Evolutionary conservation across 2,329 filamentous ascomycete genomes (phyloP).

Genomic region (Ophiobolus disseminans): DNA sequence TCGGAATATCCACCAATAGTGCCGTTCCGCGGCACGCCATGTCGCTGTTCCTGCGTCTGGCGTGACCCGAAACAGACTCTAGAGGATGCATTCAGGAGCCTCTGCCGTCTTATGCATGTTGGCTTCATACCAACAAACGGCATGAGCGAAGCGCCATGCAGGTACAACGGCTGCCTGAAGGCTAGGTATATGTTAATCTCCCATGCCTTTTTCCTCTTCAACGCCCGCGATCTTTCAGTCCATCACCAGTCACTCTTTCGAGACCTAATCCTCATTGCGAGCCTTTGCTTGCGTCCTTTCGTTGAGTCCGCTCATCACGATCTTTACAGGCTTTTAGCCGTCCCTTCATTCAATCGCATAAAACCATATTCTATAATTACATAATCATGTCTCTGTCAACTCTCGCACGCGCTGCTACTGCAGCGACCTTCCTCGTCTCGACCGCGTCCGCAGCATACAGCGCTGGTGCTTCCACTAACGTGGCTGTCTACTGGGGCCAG

Average conservation of each 20-base stretch:
- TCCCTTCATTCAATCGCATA: conserved; percentile 47
- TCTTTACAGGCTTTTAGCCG: conserved; percentile 50
- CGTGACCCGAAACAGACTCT: conserved; percentile 8
- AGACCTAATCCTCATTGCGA: conserved; percentile 41
- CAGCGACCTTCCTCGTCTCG: conserved; percentile 46
- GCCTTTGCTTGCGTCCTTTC: conserved; percentile 63
- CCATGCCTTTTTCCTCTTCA: conserved; percentile 32
- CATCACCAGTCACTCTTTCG: conserved; percentile 38
- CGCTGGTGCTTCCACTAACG: conserved; percentile 53
- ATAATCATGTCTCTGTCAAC: conserved; percentile 48
- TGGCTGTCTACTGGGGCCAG: conserved; percentile 65
- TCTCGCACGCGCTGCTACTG: conserved; percentile 40
- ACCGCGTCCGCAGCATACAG: conserved; percentile 52
- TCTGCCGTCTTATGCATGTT: conserved; percentile 28
- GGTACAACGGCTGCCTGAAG: conserved; percentile 29
- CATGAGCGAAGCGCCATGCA: conserved; percentile 35
- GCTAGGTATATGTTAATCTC: conserved; percentile 36
- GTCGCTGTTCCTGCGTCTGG: conserved; percentile 31
- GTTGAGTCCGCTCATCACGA: conserved; percentile 51
- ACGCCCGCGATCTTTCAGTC: conserved; percentile 29
- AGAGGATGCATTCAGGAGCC: conserved; percentile 17
- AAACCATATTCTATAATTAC: conserved; percentile 29
- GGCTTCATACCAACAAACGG: conserved; percentile 34
- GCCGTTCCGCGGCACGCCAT: conserved; percentile 1
- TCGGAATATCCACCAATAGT: conserved; percentile 23